A percentile compares a stretch with the other conserved stretches of the same genome.
phyloP scores from a whole-genome alignment of 805 yeast species.

The Teunomyces panamensis region DNA sequence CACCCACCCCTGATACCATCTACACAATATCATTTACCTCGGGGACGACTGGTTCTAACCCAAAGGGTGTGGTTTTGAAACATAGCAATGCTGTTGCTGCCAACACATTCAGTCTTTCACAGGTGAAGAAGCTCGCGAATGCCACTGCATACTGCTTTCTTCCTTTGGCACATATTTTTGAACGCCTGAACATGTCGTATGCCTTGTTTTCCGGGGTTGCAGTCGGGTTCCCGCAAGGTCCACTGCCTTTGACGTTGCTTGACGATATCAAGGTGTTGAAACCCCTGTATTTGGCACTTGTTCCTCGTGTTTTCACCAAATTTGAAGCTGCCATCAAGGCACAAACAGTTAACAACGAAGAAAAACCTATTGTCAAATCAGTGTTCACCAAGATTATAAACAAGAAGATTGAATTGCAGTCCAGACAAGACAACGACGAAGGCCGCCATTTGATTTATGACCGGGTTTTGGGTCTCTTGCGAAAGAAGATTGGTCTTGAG shows the following conservation, averaged over 20 bases:
- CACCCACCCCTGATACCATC: conserved; percentile 31
- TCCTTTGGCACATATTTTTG: conserved; percentile 25
- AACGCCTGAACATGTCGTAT: conserved; percentile 14
- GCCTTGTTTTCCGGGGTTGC: conserved; percentile 15
- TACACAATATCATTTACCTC: conserved; percentile 49
- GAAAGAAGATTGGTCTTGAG: conserved; percentile 35
- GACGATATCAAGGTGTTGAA: conserved; percentile 28
- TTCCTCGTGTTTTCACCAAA: conserved; percentile 39
- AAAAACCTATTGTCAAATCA: conserved; percentile 26
- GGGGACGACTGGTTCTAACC: conserved; percentile 66
- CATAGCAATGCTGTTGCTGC: conserved; percentile 20
- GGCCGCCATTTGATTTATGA: conserved; percentile 32
- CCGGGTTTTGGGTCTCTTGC: conserved; percentile 24
- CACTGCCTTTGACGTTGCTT: conserved; percentile 25
- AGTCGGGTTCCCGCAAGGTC: conserved; percentile 30
- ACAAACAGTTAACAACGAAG: conserved; percentile 34
- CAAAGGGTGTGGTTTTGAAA: conserved; percentile 68
- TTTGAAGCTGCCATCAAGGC: conserved; percentile 50
- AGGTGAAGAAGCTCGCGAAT: conserved; percentile 8
- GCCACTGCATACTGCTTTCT: conserved; percentile 17
- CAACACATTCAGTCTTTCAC: conserved; percentile 9
- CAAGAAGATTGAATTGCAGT: conserved; percentile 22
- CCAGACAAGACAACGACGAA: conserved; percentile 16
- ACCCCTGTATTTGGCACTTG: conserved; percentile 28
- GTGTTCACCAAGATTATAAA: conserved; percentile 29